Conservation (phyloP, 2,329 filamentous ascomycete species). For the Fusarium begoniae region DNA sequence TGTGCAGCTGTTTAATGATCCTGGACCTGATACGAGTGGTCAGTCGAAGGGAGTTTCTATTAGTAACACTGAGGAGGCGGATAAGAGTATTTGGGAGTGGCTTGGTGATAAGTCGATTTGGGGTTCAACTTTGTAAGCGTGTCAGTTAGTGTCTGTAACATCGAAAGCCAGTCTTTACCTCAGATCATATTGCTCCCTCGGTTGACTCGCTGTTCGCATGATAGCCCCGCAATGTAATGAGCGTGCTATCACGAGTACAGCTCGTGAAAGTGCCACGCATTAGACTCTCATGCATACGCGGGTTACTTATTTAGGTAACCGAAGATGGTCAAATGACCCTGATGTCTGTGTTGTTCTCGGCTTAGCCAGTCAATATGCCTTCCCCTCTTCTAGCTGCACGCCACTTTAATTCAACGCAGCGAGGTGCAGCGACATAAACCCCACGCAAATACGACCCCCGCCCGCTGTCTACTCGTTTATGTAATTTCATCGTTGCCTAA, state of each 20-base stretch:
- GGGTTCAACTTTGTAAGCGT: constrained; percentile 13
- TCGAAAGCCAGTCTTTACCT: not conserved
- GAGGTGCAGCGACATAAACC: not conserved
- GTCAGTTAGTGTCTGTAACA: not conserved
- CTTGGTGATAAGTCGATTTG: constrained; percentile 40
- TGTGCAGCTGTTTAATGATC: constrained; percentile 50
- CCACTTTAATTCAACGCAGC: not conserved
- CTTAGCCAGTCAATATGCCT: not conserved
- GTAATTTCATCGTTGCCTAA: not conserved
- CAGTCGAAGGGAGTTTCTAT: constrained; percentile 42
- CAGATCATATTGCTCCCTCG: not conserved
- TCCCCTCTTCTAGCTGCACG: constrained; percentile 12
- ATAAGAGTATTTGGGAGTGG: constrained; percentile 42
- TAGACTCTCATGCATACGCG: not conserved
- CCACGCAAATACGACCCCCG: constrained; percentile 7
- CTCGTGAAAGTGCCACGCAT: not conserved
- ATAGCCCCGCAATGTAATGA: not conserved
- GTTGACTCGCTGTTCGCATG: no score
- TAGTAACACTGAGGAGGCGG: constrained; percentile 42
- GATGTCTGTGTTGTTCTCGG: constrained; percentile 2
- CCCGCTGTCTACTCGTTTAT: not conserved
- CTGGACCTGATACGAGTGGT: constrained; percentile 48
- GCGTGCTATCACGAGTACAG: not conserved
- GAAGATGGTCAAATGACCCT: constrained; percentile 18
- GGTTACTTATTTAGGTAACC: not conserved